Evolutionary conservation across 2,329 filamentous ascomycete genomes (phyloP).

Genomic region (Tothia fuscella): DNA sequence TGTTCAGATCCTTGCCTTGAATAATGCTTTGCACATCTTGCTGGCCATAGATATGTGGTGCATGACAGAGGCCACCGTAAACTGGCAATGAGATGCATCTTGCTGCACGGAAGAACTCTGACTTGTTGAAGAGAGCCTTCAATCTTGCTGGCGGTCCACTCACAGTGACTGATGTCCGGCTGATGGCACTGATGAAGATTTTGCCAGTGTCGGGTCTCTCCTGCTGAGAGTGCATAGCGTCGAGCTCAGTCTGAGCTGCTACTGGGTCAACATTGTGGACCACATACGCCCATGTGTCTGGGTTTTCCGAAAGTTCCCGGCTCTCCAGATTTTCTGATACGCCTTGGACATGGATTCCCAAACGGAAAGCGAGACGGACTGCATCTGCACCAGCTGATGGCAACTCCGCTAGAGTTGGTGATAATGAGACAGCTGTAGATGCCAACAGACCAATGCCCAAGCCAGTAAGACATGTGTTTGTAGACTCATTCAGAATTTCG

Average conservation of each 20-base stretch:
- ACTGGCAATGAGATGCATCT: constrained; percentile 18
- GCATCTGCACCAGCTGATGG: constrained; percentile 30
- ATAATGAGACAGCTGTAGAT: constrained; percentile 30
- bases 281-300: too few species aligned
- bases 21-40: constrained; percentile 20
- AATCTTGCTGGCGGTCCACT: constrained; percentile 22
- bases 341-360: constrained; percentile 33
- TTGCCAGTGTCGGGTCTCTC: constrained; percentile 9
- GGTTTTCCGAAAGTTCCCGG: constrained; percentile 16
- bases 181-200: background rate
- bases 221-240: background rate
- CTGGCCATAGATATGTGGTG: constrained; percentile 18
- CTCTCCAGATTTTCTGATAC: constrained; percentile 33
- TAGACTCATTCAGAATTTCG: too few species aligned
- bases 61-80: constrained; percentile 20
- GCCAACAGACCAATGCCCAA: constrained; percentile 36
- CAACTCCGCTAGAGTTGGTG: constrained; percentile 29
- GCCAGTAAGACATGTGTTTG: constrained; percentile 17
- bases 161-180: constrained; percentile 11
- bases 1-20: constrained; percentile 2
- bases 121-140: constrained; percentile 17
- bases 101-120: constrained; percentile 15
- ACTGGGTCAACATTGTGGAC: constrained; percentile 29
- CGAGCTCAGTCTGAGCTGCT: background rate
- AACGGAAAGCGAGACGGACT: constrained; percentile 33